Evolutionary conservation across 352 stramenopile species (phyloP).

Genomic region (Phytophthora citrophthora): DNA sequence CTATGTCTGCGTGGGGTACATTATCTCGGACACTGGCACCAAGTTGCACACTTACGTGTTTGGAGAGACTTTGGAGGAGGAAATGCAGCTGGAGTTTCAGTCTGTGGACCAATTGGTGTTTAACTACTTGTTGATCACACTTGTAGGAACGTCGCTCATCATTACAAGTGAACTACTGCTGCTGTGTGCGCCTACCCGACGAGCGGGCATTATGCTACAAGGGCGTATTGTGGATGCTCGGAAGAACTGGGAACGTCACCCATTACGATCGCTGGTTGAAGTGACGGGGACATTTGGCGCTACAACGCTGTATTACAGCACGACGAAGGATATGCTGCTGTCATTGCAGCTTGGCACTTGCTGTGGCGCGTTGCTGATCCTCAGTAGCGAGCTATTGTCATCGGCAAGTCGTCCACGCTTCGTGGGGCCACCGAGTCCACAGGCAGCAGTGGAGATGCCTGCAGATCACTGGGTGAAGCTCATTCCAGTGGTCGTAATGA

Average conservation of each 20-base stretch:
- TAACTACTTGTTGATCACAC: conserved; percentile 74
- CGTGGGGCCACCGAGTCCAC: conserved; percentile 25
- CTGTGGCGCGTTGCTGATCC: conserved; percentile 61
- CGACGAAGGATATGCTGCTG: conserved; percentile 60
- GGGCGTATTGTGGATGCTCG: conserved; percentile 73
- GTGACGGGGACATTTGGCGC: conserved; percentile 58
- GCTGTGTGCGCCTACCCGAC: conserved; percentile 67
- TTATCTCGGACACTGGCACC: conserved; percentile 58
- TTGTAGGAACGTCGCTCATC: conserved; percentile 78
- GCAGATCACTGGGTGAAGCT: conserved; percentile 85
- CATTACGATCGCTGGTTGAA: conserved; percentile 66
- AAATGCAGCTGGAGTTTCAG: conserved; percentile 31
- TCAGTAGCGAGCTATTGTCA: conserved; percentile 57
- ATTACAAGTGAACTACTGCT: conserved; percentile 80
- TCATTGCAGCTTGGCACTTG: conserved; percentile 81
- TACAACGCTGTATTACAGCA: conserved; percentile 66
- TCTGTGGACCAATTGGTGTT: conserved; percentile 70
- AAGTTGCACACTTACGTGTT: conserved; percentile 58
- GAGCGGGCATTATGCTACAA: conserved; percentile 67
- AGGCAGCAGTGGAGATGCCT: conserved; percentile 52
- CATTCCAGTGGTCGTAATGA: conserved; percentile 65
- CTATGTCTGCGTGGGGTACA: conserved; percentile 70
- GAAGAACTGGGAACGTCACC: conserved; percentile 69
- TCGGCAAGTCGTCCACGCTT: conserved; percentile 27
- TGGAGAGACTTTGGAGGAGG: conserved; percentile 13